Evolutionary conservation across 2,329 filamentous ascomycete genomes (phyloP), one percentile per base, ranked within the genome.

Genomic region (Epichloe coenophiala): DNA sequence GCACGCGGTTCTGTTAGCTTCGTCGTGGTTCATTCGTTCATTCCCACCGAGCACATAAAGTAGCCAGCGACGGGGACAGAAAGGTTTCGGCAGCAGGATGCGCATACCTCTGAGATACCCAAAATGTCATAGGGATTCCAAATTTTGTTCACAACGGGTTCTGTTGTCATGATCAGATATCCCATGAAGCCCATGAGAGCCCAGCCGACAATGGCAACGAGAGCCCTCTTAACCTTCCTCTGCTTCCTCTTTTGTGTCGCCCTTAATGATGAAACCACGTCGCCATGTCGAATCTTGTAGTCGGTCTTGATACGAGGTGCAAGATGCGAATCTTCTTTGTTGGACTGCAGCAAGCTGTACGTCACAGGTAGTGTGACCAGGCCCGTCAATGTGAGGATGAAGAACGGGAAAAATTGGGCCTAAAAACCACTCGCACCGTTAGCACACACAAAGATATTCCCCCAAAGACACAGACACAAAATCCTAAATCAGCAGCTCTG

Each of bases 381-480:
- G 63, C 84, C 83, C 55, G 85, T 82, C 62, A 97, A 77, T 42
- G 90, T 96, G 65, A 96, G 83, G 71, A 97, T 84, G 75, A 98
- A 98, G 79, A 95, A 95, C 59, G 94, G 93, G 76, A 96, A 98
- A 75, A 96, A 96, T 79, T 96, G 88, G 61, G 89, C 90, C 80
- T 93, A 43, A 38, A 39, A 33, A 3, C 21, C 21, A 39, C 8
- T 31, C 23, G 21, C 5, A 15, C 11, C 36, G 42, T 55, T 50
- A 56, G 52, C 48, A 49, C 23, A 19, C 47, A 9, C 44, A 23
- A 37, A 31, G 13, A 17, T 15, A 13, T 33, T 23, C 6, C 6
- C 11, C 13, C 31, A 19, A 36, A 45, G 7, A 37, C 19, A 47
- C 15, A 38, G 15, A 11, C 27, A 31, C 23, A 27, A 44, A 44